Conservation (phyloP, 192 early-diverging fungal species). For the Backusella parvicylindrica region DNA sequence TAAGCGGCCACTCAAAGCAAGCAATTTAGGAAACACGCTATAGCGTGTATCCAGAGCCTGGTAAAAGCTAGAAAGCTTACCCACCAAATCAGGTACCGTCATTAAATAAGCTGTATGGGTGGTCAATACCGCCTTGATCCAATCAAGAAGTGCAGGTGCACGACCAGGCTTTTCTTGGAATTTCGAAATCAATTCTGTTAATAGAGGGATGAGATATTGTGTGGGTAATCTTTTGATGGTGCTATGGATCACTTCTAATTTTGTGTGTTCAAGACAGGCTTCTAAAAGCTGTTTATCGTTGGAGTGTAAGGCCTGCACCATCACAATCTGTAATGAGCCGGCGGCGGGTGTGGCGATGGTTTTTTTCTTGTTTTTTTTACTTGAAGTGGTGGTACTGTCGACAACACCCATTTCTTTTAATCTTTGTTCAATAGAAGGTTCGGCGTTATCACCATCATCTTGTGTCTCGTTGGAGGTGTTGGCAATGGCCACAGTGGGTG, state of each 20-base stretch:
- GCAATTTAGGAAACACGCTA: slow-evolving; percentile 42
- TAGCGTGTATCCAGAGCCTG: slow-evolving; percentile 45
- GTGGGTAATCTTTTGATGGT: slow-evolving; percentile 48
- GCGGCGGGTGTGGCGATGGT: slow-evolving; percentile 36
- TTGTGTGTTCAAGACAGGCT: slow-evolving; percentile 39
- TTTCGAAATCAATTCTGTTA: slow-evolving; percentile 43
- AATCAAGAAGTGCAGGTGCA: slow-evolving; percentile 41
- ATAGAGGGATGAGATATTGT: slow-evolving; percentile 45
- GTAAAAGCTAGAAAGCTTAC: slow-evolving; percentile 49
- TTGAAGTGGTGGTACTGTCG: slow-evolving; percentile 3
- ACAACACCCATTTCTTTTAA: slow-evolving; percentile 37
- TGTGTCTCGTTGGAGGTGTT: slow-evolving; percentile 14
- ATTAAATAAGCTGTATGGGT: slow-evolving; percentile 55
- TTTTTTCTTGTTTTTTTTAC: slow-evolving; percentile 1
- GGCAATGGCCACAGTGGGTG: slow-evolving; percentile 10
- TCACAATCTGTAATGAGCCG: slow-evolving; percentile 47
- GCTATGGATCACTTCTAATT: slow-evolving; percentile 31
- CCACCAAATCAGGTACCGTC: slow-evolving; percentile 51
- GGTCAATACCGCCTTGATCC: slow-evolving; percentile 49
- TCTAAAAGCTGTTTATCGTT: slow-evolving; percentile 46
- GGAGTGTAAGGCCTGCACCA: slow-evolving; percentile 55
- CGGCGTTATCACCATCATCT: slow-evolving; percentile 16
- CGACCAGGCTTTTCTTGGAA: slow-evolving; percentile 48
- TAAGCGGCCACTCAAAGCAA: slow-evolving; percentile 48
- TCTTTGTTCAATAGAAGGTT: slow-evolving; percentile 43